Evolutionary conservation across 257 asterid species (phyloP).

Genomic region (Solanum appendiculatum): DNA sequence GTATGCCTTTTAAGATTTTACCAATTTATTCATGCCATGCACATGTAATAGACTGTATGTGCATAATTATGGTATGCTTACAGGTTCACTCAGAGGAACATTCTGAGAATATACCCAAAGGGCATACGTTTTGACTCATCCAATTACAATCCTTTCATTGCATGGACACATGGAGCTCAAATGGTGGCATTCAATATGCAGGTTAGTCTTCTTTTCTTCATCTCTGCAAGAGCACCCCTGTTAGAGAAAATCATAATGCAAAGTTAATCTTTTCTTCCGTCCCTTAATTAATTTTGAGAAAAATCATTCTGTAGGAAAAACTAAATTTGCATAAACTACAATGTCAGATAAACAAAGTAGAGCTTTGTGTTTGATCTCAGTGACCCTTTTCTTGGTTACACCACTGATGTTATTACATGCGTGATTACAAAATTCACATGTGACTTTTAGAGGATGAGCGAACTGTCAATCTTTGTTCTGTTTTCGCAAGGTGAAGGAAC

Average conservation of each 20-base stretch:
- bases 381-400: not conserved
- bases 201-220: conserved; percentile 26
- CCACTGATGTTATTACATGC: not conserved
- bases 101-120: conserved; percentile 73
- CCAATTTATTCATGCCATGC: not conserved
- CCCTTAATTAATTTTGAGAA: no score
- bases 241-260: not conserved
- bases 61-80: not conserved
- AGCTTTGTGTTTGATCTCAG: not conserved
- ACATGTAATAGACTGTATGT: not conserved
- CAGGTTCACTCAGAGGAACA: conserved; percentile 74
- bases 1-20: not conserved
- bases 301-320: no score
- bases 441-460: not conserved
- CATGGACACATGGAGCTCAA: conserved; percentile 93
- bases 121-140: conserved; percentile 80
- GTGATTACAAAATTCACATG: not conserved
- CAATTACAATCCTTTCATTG: conserved; percentile 79
- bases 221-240: no score
- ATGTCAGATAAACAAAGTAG: no score
- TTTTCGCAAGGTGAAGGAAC: not conserved
- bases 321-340: no score
- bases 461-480: not conserved
- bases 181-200: conserved; percentile 96
- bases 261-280: not conserved